Evolutionary conservation across 108 stramenopile species (phyloP).

Genomic region (Pseudonitzschia multiseries): DNA sequence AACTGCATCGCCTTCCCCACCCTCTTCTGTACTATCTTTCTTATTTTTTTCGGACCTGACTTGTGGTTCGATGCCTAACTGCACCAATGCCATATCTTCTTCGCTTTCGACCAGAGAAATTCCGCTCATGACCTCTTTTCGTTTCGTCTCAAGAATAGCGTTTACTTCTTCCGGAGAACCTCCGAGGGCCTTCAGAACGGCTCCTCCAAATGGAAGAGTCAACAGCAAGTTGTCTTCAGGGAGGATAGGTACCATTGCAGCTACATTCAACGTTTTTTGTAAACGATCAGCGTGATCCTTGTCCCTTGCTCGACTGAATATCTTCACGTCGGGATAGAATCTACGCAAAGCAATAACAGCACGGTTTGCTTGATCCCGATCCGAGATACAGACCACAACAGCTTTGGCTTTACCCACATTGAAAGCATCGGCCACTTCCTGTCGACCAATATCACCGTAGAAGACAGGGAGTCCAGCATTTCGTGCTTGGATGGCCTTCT

Average conservation of each 20-base stretch:
- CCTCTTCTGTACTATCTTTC: slow-evolving; percentile 4
- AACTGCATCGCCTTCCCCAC: slow-evolving; percentile 26
- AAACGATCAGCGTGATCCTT: slow-evolving; percentile 90
- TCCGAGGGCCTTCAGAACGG: slow-evolving; percentile 82
- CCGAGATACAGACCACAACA: slow-evolving; percentile 91
- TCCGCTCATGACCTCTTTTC: slow-evolving; percentile 74
- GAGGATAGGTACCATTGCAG: slow-evolving; percentile 93
- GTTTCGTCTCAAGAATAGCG: slow-evolving; percentile 76
- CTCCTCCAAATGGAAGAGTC: slow-evolving; percentile 94
- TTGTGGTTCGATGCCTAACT: slow-evolving; percentile 58
- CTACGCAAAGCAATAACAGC: slow-evolving; percentile 89
- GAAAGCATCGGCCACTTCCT: slow-evolving; percentile 92
- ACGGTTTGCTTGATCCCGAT: slow-evolving; percentile 83
- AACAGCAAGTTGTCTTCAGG: slow-evolving; percentile 93
- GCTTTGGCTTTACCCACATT: slow-evolving; percentile 92
- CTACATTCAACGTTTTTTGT: slow-evolving; percentile 83
- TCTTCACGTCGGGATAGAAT: slow-evolving; percentile 87
- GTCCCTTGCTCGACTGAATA: slow-evolving; percentile 89
- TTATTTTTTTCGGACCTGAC: slow-evolving; percentile 19
- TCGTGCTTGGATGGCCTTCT: slow-evolving; percentile 91
- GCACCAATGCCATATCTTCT: slow-evolving; percentile 62
- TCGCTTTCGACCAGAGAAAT: slow-evolving; percentile 54
- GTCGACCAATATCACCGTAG: slow-evolving; percentile 92
- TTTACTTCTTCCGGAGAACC: slow-evolving; percentile 81
- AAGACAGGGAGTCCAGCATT: slow-evolving; percentile 94